Base-by-base conservation (phyloP, 495 filamentous ascomycete genomes). In the Hypoxylon fuscum region DNA sequence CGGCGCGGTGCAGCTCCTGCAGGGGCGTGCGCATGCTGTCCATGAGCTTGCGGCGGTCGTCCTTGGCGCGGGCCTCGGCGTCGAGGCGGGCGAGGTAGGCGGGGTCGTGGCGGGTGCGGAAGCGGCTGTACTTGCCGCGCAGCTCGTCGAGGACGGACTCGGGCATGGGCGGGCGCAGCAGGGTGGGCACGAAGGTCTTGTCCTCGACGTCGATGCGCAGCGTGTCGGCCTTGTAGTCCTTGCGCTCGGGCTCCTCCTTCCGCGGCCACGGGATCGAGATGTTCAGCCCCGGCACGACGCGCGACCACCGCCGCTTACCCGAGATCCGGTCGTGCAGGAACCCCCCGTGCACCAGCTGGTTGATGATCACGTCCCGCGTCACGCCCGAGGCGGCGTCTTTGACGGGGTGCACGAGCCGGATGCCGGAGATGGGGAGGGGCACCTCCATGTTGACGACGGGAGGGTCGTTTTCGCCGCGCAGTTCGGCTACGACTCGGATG, bases 351-450 rank as follows among this genome's bases (percentile, higher is more conserved):
- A 67, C 77, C 62, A 94, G 74, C 70, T 91, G 83, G 66, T 90
- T 82, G 62, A 96, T 83, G 64, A 96, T 81, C 32, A 90, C 85
- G 74, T 96, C 91, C 47, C 83, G 79, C 34, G 79, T 78, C n/a
- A 73, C 62, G 58, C 85, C 85, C 9, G 87, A 90, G 27, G 68
- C 66, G 9, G 85, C 83, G 71, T 93, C 86, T 12, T 76, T 74
- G 53, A 95, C 77, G 7, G 90, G 85, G 71, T 89, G 82, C 20
- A 97, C 90, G n/a, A 96, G 89, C 34, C 90, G 88, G 55, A 97
- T 81, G 48, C 87, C 71, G 17, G 85, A 82, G 62, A 94, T 77
- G 53, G 89, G 78, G 14, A 97, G 68, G 7, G 83, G 79, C 42
- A 82, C 2, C 43, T 69, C 69, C 1, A 68, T 18, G 55, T 55